These are phyloP conservation scores for Medicago ruthenica DNA, from an alignment of 306 rosid genomes.

Conservation along the genomic window DNA sequence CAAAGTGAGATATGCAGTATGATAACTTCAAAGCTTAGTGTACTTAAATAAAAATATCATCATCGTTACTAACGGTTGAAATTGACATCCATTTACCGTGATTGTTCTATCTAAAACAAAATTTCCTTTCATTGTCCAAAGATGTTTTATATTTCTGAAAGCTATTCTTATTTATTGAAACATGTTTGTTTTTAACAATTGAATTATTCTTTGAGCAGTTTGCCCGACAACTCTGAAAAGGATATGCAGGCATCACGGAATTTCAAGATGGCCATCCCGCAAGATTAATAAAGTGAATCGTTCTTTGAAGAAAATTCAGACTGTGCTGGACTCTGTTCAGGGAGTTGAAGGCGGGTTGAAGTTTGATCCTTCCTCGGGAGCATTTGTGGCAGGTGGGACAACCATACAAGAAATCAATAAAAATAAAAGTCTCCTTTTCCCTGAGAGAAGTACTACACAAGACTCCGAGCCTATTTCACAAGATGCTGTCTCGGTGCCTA, in stretches of 20 bases:
- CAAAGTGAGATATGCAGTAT: conserved; percentile 17
- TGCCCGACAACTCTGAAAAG: conserved; percentile 95
- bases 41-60: conserved; percentile 21
- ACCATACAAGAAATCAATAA: conserved; percentile 53
- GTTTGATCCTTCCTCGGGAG: conserved; percentile 70
- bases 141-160: conserved; percentile 28
- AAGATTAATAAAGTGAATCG: conserved; percentile 86
- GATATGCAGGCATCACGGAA: conserved; percentile 94
- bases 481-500: conserved; percentile 42
- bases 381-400: conserved; percentile 64
- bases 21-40: conserved; percentile 26
- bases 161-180: conserved; percentile 30
- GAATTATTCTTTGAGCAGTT: conserved; percentile 56
- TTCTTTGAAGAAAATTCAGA: conserved; percentile 76
- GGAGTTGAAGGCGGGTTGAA: conserved; percentile 80
- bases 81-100: conserved; percentile 9
- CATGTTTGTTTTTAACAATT: conserved; percentile 32
- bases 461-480: conserved; percentile 38
- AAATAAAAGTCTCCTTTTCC: conserved; percentile 40
- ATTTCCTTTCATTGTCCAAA: conserved; percentile 9
- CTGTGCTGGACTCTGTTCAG: conserved; percentile 77
- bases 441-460: conserved; percentile 49
- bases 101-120: conserved; percentile 30
- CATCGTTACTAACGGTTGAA: conserved; percentile 21
- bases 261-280: conserved; percentile 94